These are phyloP conservation scores for Blechomonas ayalai DNA, from an alignment of 208 protist genomes.

Conservation along the genomic window DNA sequence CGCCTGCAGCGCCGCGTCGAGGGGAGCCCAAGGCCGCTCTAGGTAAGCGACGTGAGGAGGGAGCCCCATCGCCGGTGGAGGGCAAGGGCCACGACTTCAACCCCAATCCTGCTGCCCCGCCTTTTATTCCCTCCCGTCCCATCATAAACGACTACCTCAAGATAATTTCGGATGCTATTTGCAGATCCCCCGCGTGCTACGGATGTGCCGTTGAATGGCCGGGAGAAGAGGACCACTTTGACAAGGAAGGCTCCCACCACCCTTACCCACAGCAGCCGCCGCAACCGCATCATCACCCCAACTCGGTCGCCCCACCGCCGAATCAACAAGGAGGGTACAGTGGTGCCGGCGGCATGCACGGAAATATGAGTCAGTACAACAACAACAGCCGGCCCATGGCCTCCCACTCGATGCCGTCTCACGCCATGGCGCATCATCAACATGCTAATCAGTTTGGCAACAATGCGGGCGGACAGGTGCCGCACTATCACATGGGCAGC, in stretches of 20 bases:
- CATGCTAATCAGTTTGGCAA: slow-evolving; percentile 10
- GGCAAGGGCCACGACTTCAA: slow-evolving; percentile 30
- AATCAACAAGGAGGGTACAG: too few species aligned
- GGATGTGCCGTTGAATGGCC: slow-evolving; percentile 36
- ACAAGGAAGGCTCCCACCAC: slow-evolving; percentile 63
- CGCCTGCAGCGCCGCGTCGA: slow-evolving; percentile 9
- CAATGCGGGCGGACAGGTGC: slow-evolving; percentile 8
- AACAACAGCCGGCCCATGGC: slow-evolving; percentile 7
- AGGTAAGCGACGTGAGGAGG: not conserved
- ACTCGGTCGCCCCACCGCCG: too few species aligned
- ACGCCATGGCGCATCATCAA: slow-evolving; percentile 2
- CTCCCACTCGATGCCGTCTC: slow-evolving; percentile 1
- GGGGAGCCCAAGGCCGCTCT: slow-evolving; percentile 8
- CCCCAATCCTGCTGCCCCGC: slow-evolving; percentile 33
- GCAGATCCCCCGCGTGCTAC: slow-evolving; percentile 42
- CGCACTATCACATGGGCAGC: slow-evolving; percentile 10
- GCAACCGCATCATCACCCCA: slow-evolving; percentile 13
- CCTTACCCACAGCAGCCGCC: slow-evolving; percentile 23
- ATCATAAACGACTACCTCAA: slow-evolving; percentile 46
- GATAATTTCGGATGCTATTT: slow-evolving; percentile 35
- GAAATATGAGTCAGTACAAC: too few species aligned
- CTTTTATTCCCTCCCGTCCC: slow-evolving; percentile 26
- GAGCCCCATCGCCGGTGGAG: slow-evolving; percentile 12
- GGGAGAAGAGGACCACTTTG: slow-evolving; percentile 45
- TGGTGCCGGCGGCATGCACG: too few species aligned